Evolutionary conservation across 2,329 filamentous ascomycete species (phyloP).

Genomic region (Fusarium bactridioides): DNA sequence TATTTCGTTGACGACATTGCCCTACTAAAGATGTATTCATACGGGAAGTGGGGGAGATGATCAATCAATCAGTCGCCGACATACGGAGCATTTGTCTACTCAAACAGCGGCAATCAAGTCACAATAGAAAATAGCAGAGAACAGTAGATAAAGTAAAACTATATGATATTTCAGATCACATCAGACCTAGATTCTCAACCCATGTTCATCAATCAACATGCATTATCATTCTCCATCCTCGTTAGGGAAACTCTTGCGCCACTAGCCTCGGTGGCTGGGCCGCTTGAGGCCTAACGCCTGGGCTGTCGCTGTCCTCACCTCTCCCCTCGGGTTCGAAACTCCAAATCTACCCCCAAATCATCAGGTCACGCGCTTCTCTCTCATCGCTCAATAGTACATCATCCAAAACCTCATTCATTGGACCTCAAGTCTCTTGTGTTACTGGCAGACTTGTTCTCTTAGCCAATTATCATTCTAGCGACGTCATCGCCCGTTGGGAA

Average conservation of each 20-base stretch:
- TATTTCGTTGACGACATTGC: not conserved
- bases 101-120: not conserved
- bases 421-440: not conserved
- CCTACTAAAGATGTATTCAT: not conserved
- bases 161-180: not conserved
- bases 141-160: too few species aligned
- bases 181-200: not conserved
- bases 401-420: not conserved
- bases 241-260: not conserved
- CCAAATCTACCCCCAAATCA: not conserved
- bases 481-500: conserved; percentile 24
- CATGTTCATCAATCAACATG: not conserved
- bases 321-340: conserved; percentile 1
- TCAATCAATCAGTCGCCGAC: not conserved
- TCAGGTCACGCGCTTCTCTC: not conserved
- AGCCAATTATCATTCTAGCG: not conserved
- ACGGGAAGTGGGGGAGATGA: not conserved
- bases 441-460: not conserved
- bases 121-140: too few species aligned
- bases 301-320: not conserved
- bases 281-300: conserved; percentile 9
- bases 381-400: not conserved
- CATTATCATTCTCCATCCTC: conserved; percentile 12
- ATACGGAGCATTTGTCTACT: not conserved
- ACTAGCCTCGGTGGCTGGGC: conserved; percentile 17